Conservation (phyloP, 768 basidiomycete species). For the Boletus eberwhitei region DNA sequence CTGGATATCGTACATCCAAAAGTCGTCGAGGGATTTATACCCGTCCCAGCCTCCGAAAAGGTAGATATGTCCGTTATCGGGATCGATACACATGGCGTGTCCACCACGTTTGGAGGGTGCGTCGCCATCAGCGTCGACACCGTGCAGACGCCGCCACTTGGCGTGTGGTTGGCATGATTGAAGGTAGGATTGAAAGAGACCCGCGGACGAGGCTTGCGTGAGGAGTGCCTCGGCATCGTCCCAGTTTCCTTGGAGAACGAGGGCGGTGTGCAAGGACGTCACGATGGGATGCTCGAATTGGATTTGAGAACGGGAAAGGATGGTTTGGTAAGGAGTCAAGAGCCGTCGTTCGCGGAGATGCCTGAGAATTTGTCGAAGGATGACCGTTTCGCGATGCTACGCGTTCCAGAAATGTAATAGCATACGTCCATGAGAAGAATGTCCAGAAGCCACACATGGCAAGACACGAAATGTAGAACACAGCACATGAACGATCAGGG, state of each 20-base stretch:
- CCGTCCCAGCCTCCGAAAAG: conserved; percentile 83
- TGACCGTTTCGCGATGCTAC: conserved; percentile 64
- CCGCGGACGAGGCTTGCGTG: conserved; percentile 43
- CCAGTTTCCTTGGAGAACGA: conserved; percentile 71
- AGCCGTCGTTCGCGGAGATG: conserved; percentile 75
- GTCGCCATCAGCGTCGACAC: conserved; percentile 61
- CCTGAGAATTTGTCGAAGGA: conserved; percentile 50
- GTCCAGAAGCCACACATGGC: not conserved
- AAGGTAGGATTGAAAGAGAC: conserved; percentile 62
- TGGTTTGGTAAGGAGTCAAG: conserved; percentile 50
- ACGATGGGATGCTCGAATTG: conserved; percentile 65
- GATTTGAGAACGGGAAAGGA: conserved; percentile 20
- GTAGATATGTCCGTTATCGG: conserved; percentile 59
- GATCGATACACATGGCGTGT: conserved; percentile 80
- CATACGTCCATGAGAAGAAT: not conserved
- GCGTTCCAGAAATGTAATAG: not conserved
- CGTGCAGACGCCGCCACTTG: conserved; percentile 57
- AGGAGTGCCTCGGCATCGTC: conserved; percentile 53
- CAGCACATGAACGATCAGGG: not conserved
- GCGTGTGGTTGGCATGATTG: conserved; percentile 53
- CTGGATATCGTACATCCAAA: conserved; percentile 68
- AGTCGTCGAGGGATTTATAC: conserved; percentile 67
- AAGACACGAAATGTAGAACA: not conserved
- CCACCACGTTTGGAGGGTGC: conserved; percentile 68
- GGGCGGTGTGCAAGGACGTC: conserved; percentile 55